Base-by-base conservation (phyloP, 371 early-diverging fungal genomes). In the Mucor mucedo region DNA sequence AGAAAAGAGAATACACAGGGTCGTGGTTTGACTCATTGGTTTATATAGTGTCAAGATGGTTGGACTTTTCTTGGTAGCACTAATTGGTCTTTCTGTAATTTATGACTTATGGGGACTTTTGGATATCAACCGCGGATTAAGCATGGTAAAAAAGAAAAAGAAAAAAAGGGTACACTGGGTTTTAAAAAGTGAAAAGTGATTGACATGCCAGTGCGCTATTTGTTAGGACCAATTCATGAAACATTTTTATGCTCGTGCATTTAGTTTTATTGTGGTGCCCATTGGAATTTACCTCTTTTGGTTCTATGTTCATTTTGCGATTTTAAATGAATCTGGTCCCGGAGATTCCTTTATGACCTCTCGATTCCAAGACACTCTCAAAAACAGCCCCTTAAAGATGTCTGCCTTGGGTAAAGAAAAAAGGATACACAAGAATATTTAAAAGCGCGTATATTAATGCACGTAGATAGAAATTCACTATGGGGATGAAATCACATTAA, bases 261-360 rank as follows among this genome's bases (percentile, higher is more conserved):
- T 91, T 60, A 83, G 73, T 60, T 79, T 98, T 49, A 94, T 98
- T 55, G 52, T 88, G 9, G 53, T 95, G 27, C 98, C 98, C 8
- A 54, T 88, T 11, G 33, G 66, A 44, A 66, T 97, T 11, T 98
- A 97, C 69, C 63, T 90, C 41, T 73, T 84, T 48, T 80, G 87
- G 66, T 98, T 95, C 75, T 82, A 83, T 60, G 62, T 96, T 10
- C 98, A 98, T 77, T 96, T 95, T 71, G 75, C 75, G 5, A 82
- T 94, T 13, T 78, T 90, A 35, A 82, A 70, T 10, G 82, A 84
- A 57, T 89, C 90, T 60, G 99, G 99, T 4, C 91, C 99, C 16
- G 99, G 99, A 47, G 98, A 98, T 73, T 84, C 83, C 2, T 98
- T 95, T 74, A 97, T 97, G 94, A 89, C 89, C 42, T 79, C 93